Base-by-base conservation (phyloP, 129 eudicot genomes). In the Glebionis coronaria region DNA sequence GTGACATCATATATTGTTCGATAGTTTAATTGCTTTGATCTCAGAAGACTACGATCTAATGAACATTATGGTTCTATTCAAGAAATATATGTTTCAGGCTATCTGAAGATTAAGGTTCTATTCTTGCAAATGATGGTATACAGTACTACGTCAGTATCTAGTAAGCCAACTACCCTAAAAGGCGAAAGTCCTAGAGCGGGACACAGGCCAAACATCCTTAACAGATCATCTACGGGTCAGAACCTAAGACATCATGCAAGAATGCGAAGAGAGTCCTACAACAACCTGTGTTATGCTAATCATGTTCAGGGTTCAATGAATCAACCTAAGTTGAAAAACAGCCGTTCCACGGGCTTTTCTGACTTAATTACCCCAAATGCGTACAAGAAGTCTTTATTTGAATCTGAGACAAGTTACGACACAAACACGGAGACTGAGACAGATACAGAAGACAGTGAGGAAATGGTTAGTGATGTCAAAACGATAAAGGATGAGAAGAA, bases 251-350 rank as follows among this genome's bases (percentile, higher is more conserved):
- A 21, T 2, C 69, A 58, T 25, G 68, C 82, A n/a, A 61, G 71
- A 31, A 69, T 91, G 19, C 78, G 72, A 50, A 76, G 92, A 65
- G 87, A 60, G 55, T 87, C 95, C 2, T 92, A 91, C 67, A 82
- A 82, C 78, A 79, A 81, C 67, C 70, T 90, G 8, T 76, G 76
- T 52, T 76, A 73, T 8, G 78, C 76, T 46, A 77, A 74, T 31
- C 81, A 61, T 47, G 40, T 75, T 49, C 65, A 63, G 42, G 84
- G 81, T 54, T 76, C 87, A 0, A 56, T 74, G 60, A 63, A 70
- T 4, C 78, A 77, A 3, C 80, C 87, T 3, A 80, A 82, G 63
- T 61, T 81, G 60, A 79, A 82, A 73, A 80, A 29, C 52, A 90
- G 88, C 44, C 80, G 68, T 20, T 86, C 97, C 0, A 44, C 70